Evolutionary conservation across 768 basidiomycete species (phyloP).

Genomic region (Rhizopogon salebrosus): DNA sequence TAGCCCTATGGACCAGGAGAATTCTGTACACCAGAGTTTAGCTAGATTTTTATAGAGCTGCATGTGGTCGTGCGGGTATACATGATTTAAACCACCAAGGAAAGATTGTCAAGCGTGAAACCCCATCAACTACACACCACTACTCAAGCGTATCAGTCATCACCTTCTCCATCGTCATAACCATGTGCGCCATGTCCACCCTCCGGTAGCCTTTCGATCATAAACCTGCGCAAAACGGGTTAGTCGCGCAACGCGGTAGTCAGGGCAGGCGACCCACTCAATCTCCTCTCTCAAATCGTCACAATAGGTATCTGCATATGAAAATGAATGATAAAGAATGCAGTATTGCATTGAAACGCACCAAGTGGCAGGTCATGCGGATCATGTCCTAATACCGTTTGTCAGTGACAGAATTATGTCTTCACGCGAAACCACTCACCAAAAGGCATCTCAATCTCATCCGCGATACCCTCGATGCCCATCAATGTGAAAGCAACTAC

Average conservation of each 20-base stretch:
- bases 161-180: slow-evolving; percentile 79
- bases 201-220: slow-evolving; percentile 66
- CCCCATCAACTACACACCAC: neutral
- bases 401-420: neutral
- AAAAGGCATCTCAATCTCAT: slow-evolving; percentile 94
- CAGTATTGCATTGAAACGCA: slow-evolving; percentile 19
- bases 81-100: neutral
- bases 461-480: slow-evolving; percentile 94
- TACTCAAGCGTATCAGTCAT: slow-evolving; percentile 46
- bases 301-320: slow-evolving; percentile 67
- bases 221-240: slow-evolving; percentile 42
- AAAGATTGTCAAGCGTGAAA: neutral
- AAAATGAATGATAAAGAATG: neutral
- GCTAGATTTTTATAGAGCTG: slow-evolving; percentile 36
- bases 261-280: slow-evolving; percentile 43
- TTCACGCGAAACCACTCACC: slow-evolving; percentile 39
- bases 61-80: neutral
- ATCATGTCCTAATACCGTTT: slow-evolving; percentile 45
- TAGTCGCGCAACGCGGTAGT: slow-evolving; percentile 4
- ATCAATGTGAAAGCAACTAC: slow-evolving; percentile 88
- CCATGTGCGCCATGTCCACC: slow-evolving; percentile 67
- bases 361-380: slow-evolving; percentile 71
- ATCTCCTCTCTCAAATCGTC: slow-evolving; percentile 84
- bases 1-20: slow-evolving; percentile 95
- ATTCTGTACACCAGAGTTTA: slow-evolving; percentile 81